Evolutionary conservation across 306 rosid genomes (phyloP).

Genomic region (Carpinus viminea): DNA sequence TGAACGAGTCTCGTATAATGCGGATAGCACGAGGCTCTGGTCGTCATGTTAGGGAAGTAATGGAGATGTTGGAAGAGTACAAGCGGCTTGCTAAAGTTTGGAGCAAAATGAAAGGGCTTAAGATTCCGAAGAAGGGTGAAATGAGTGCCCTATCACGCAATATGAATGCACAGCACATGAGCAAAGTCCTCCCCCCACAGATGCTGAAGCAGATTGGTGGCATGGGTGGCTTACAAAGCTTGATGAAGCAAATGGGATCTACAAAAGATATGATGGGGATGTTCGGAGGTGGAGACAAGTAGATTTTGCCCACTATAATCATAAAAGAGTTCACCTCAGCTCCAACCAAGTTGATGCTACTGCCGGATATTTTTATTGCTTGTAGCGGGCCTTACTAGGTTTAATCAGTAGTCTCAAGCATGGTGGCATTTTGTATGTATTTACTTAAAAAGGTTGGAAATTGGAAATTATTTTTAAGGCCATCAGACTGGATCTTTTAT

Average conservation of each 20-base stretch:
- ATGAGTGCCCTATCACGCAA: slow-evolving; percentile 72
- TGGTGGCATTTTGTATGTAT: slow-evolving; percentile 5
- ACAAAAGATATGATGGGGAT: slow-evolving; percentile 84
- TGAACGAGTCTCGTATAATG: slow-evolving; percentile 76
- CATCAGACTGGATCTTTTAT: not conserved
- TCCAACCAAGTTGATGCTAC: not conserved
- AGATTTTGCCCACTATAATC: slow-evolving; percentile 6
- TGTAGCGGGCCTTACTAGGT: not conserved
- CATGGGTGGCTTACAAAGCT: slow-evolving; percentile 77
- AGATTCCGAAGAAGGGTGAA: slow-evolving; percentile 83
- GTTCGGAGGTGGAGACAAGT: slow-evolving; percentile 71
- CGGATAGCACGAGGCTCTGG: slow-evolving; percentile 87
- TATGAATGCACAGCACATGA: slow-evolving; percentile 84
- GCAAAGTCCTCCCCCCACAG: slow-evolving; percentile 84
- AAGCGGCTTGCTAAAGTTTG: slow-evolving; percentile 77
- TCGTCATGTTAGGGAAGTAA: slow-evolving; percentile 61
- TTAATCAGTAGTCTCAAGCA: not conserved
- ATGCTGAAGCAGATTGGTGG: slow-evolving; percentile 90
- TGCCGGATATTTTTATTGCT: not conserved
- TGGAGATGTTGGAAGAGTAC: slow-evolving; percentile 89
- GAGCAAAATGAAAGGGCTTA: slow-evolving; percentile 80
- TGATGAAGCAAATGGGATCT: slow-evolving; percentile 89
- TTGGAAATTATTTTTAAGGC: not conserved
- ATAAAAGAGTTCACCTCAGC: not conserved
- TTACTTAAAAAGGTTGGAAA: not conserved